These are phyloP conservation scores for Lumnitzera racemosa DNA, from an alignment of 345 rosid species.

Conservation along the genomic window DNA sequence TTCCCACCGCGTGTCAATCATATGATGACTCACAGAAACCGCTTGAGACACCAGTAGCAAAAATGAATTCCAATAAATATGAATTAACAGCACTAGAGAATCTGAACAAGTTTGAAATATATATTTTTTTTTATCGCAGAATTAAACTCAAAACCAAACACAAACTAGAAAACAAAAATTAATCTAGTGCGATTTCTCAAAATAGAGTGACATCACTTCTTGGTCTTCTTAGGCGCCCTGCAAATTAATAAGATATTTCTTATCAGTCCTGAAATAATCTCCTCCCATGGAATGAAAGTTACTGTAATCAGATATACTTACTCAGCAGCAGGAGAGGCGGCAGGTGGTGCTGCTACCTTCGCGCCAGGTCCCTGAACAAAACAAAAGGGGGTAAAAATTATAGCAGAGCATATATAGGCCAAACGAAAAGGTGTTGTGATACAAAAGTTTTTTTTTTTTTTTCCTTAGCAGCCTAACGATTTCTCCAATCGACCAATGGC, in stretches of 20 bases:
- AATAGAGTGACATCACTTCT: conserved; percentile 12
- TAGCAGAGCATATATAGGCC: no score
- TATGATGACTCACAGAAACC: neutral
- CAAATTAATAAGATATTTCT: neutral
- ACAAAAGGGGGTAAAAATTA: neutral
- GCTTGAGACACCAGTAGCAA: neutral
- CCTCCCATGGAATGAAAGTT: no score
- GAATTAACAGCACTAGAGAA: neutral
- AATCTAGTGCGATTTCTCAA: conserved; percentile 6
- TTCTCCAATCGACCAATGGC: no score
- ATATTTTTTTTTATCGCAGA: neutral
- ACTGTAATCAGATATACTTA: neutral
- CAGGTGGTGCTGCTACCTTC: conserved; percentile 12
- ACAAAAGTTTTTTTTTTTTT: no score
- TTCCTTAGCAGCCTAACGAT: no score
- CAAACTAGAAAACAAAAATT: neutral
- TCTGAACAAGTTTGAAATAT: conserved; percentile 2
- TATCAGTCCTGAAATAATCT: no score
- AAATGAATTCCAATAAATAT: conserved; percentile 2
- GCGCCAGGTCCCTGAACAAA: conserved; percentile 14
- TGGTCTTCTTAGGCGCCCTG: conserved; percentile 15
- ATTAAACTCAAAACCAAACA: neutral
- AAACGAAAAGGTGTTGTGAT: no score
- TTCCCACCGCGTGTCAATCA: no score
- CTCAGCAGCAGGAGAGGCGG: conserved; percentile 8